A percentile compares a stretch with the other conserved stretches of the same genome.
phyloP scores from a whole-genome alignment of 2,329 filamentous ascomycete genomes.

The Cladosporium sp. region DNA sequence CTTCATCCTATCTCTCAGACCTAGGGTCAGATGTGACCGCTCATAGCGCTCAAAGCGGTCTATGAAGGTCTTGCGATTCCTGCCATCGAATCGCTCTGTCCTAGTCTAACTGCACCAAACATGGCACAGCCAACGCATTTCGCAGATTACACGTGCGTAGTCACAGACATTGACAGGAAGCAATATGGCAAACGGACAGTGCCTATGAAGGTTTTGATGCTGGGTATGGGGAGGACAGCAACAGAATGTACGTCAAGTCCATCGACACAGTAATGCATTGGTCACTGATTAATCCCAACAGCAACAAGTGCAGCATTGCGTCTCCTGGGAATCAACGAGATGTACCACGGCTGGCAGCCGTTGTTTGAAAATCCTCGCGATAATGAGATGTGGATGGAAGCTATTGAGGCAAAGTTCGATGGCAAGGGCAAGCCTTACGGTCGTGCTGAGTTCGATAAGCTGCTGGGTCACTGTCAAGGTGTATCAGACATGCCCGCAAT shows the following conservation, averaged over 20 bases:
- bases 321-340: constrained; percentile 58
- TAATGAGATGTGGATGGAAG: constrained; percentile 22
- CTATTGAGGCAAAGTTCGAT: constrained; percentile 20
- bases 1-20: too few species aligned
- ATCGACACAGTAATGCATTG: background rate
- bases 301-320: constrained; percentile 46
- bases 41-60: too few species aligned
- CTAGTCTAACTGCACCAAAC: background rate
- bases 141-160: constrained; percentile 3
- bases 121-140: constrained; percentile 10
- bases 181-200: constrained; percentile 14
- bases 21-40: too few species aligned
- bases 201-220: constrained; percentile 64
- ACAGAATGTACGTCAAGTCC: constrained; percentile 46
- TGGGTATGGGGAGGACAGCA: constrained; percentile 63
- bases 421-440: constrained; percentile 6
- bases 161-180: constrained; percentile 15
- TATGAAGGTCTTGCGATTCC: too few species aligned
- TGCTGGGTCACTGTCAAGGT: constrained; percentile 55
- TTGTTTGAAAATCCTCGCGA: constrained; percentile 20
- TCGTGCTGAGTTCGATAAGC: constrained; percentile 51
- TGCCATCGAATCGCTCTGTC: too few species aligned
- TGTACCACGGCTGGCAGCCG: constrained; percentile 61
- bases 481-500: constrained; percentile 17
- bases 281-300: background rate